Evolutionary conservation across 2,329 filamentous ascomycete species (phyloP).

Genomic region (Botrytis aclada): DNA sequence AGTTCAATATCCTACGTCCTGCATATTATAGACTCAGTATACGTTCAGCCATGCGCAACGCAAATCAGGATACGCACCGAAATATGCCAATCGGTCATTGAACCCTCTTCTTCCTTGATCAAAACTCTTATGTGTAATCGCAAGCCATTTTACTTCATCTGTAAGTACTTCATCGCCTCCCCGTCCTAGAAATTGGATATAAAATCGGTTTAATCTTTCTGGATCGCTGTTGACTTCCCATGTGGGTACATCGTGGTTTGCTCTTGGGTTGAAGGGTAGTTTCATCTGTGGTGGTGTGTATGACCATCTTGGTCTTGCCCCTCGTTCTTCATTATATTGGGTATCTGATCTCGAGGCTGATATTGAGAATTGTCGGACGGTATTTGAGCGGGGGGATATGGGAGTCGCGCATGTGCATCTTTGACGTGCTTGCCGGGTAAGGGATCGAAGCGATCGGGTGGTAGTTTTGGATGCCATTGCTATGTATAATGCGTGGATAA

Average conservation of each 20-base stretch:
- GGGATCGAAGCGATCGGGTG: slow-evolving; percentile 41
- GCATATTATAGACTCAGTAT: slow-evolving; percentile 26
- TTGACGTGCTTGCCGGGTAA: slow-evolving; percentile 35
- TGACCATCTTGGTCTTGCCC: slow-evolving; percentile 61
- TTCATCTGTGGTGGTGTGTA: slow-evolving; percentile 68
- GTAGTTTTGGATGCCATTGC: slow-evolving; percentile 49
- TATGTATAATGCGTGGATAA: slow-evolving; percentile 10
- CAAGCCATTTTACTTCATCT: slow-evolving; percentile 94
- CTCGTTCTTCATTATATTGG: slow-evolving; percentile 37
- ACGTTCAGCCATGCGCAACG: not conserved
- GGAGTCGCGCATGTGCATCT: slow-evolving; percentile 30
- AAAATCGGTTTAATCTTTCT: slow-evolving; percentile 70
- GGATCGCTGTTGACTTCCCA: slow-evolving; percentile 77
- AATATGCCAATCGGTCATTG: slow-evolving; percentile 87
- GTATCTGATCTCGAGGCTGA: slow-evolving; percentile 32
- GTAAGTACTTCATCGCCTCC: slow-evolving; percentile 71
- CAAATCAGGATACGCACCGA: slow-evolving; percentile 56
- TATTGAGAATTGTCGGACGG: slow-evolving; percentile 32
- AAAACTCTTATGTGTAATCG: slow-evolving; percentile 96
- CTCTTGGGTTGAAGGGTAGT: slow-evolving; percentile 56
- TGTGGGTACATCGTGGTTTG: slow-evolving; percentile 47
- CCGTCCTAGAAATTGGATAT: slow-evolving; percentile 70
- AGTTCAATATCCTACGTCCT: slow-evolving; percentile 58
- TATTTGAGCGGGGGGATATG: slow-evolving; percentile 20
- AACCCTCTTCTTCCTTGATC: slow-evolving; percentile 92